Percentiles rank a stretch among this genome's conserved stretches.
These are phyloP conservation scores for Magnusiomyces fungicola DNA, from an alignment of 1,139 yeast genomes.

Conservation along the genomic window DNA sequence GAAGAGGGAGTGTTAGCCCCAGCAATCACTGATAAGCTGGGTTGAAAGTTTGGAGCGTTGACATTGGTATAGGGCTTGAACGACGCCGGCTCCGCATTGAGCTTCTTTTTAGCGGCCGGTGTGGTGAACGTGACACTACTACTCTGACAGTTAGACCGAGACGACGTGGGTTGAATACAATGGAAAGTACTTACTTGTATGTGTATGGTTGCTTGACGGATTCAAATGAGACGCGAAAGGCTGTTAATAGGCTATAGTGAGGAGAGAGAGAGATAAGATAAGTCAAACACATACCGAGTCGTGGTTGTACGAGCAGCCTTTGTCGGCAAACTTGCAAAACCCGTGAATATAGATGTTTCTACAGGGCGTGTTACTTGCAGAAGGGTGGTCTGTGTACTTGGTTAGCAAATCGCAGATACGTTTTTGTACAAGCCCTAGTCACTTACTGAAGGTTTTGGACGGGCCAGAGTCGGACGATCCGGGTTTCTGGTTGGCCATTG, in stretches of 20 bases:
- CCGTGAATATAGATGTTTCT: conserved; percentile 83
- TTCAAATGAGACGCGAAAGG: too few relatives aligned
- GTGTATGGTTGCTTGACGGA: neutral
- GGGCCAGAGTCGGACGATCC: neutral
- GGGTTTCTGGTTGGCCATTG: neutral
- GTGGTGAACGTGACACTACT: neutral
- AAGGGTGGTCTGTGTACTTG: conserved; percentile 12
- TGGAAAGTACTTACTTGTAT: neutral
- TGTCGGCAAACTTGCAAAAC: conserved; percentile 79
- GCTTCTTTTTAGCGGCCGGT: conserved; percentile 35
- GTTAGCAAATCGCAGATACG: too few relatives aligned
- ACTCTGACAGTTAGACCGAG: neutral
- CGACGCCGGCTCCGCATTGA: conserved; percentile 58
- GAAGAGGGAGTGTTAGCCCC: neutral
- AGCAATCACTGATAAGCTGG: conserved; percentile 31
- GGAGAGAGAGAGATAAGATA: neutral
- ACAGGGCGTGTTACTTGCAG: conserved; percentile 70
- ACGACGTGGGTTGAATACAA: too few relatives aligned
- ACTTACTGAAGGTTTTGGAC: neutral
- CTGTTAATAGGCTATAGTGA: neutral
- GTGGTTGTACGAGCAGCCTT: conserved; percentile 83
- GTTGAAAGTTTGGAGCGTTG: conserved; percentile 39
- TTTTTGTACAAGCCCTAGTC: neutral
- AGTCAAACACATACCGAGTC: conserved; percentile 25
- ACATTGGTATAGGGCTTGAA: conserved; percentile 44